Evolutionary conservation across 73 alveolate species (phyloP).

Genomic region (Paramecium bursaria): DNA sequence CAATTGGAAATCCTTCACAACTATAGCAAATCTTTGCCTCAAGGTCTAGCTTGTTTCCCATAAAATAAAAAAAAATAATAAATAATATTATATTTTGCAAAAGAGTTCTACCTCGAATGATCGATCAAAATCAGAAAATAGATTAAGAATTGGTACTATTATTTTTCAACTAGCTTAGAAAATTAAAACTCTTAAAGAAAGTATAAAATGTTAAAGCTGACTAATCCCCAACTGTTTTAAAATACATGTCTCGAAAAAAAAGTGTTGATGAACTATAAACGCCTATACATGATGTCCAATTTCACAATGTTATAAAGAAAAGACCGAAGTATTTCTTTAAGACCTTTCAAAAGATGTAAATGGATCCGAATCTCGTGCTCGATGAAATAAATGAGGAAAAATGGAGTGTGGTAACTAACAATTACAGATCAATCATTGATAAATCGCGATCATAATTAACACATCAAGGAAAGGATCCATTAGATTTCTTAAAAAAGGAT

Average conservation of each 20-base stretch:
- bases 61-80: too few species aligned
- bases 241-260: conserved; percentile 37
- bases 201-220: conserved; percentile 43
- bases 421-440: conserved; percentile 48
- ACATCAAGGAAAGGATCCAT: background rate
- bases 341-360: conserved; percentile 19
- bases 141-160: too few species aligned
- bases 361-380: conserved; percentile 20
- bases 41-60: too few species aligned
- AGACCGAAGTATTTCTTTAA: background rate
- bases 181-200: conserved; percentile 13
- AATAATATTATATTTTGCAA: too few species aligned
- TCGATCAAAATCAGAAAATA: too few species aligned
- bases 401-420: conserved; percentile 43
- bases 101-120: too few species aligned
- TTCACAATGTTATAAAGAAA: conserved; percentile 2
- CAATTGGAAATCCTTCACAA: too few species aligned
- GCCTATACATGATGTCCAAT: conserved; percentile 50
- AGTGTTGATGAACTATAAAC: conserved; percentile 49
- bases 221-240: background rate
- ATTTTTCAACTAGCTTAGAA: conserved; percentile 55
- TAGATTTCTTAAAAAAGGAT: background rate
- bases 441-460: conserved; percentile 15
- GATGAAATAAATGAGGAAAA: conserved; percentile 60
- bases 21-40: too few species aligned